phyloP scores from a whole-genome alignment of 768 basidiomycete species.

The Lepiota venenata region DNA sequence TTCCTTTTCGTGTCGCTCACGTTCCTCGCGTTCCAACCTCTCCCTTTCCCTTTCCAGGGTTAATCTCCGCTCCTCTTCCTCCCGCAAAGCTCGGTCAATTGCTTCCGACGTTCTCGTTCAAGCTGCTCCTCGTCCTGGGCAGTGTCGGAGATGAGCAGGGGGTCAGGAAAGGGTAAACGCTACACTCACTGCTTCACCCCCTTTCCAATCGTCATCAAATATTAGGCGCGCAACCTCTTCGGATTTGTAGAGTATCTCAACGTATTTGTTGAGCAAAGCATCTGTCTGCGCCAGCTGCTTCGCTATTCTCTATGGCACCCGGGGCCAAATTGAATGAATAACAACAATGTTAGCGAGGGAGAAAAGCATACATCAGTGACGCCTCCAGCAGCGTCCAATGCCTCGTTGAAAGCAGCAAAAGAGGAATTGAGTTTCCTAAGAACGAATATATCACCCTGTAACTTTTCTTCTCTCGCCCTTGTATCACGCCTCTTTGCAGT shows the following conservation, averaged over 20 bases:
- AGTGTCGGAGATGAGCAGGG: background rate
- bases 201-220: constrained; percentile 75
- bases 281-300: constrained; percentile 69
- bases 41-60: constrained; percentile 41
- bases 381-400: constrained; percentile 57
- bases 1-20: constrained; percentile 33
- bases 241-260: constrained; percentile 63
- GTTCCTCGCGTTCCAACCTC: constrained; percentile 37
- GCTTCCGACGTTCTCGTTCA: constrained; percentile 45
- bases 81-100: constrained; percentile 40
- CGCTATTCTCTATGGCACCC: constrained; percentile 51
- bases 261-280: constrained; percentile 71
- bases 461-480: constrained; percentile 56
- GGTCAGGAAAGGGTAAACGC: background rate
- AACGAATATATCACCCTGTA: constrained; percentile 71
- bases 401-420: constrained; percentile 66
- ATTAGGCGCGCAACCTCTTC: constrained; percentile 66
- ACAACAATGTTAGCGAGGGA: background rate
- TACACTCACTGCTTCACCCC: constrained; percentile 62
- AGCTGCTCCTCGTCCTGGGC: constrained; percentile 60
- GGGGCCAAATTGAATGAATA: background rate
- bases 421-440: constrained; percentile 70
- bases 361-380: constrained; percentile 60
- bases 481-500: constrained; percentile 3
- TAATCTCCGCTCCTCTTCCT: constrained; percentile 47